Conservation (phyloP, 176 grass and related monocot genomes). For the Ampelocalamus luodianensis region DNA sequence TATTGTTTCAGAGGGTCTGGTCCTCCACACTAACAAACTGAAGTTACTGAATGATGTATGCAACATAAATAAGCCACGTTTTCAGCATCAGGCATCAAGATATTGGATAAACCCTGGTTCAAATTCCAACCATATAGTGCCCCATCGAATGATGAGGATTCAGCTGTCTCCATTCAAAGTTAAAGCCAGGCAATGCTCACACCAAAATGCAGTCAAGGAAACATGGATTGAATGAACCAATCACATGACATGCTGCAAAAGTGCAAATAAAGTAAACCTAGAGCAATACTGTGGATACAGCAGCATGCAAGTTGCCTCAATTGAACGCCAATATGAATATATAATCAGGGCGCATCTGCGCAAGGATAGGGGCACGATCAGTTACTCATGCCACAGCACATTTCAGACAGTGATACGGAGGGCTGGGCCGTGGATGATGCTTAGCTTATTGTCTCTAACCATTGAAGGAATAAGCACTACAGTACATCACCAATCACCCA, state of each 20-base stretch:
- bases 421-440: neutral
- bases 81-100: no score
- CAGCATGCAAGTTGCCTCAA: neutral
- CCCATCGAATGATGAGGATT: no score
- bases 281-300: neutral
- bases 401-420: constrained; percentile 7
- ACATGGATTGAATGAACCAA: neutral
- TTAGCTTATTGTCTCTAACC: neutral
- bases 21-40: no score
- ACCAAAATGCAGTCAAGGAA: neutral
- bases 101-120: no score
- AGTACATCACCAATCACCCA: neutral
- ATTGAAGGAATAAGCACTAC: neutral
- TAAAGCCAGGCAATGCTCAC: neutral
- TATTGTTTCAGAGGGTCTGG: no score
- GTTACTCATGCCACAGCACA: neutral
- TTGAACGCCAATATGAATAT: neutral
- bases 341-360: no score
- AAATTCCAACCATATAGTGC: no score
- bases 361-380: neutral
- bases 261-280: neutral
- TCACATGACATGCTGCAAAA: neutral
- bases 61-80: no score
- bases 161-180: no score
- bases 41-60: no score